Conservation (phyloP, 495 filamentous ascomycete species). For the Penicillium macrosclerotiorum region DNA sequence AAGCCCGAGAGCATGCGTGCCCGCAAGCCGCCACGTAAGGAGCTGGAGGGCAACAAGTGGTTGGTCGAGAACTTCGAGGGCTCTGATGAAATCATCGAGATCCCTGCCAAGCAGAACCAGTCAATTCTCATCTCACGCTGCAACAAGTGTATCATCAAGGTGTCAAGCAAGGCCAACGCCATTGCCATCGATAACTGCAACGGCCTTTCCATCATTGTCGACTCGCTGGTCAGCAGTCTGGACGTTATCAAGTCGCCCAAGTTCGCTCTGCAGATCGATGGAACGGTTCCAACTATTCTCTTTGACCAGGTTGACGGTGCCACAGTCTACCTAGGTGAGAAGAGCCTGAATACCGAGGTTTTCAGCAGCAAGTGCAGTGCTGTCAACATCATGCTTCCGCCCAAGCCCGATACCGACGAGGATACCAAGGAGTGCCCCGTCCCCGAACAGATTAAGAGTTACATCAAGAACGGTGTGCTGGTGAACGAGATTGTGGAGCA, state of each 20-base stretch:
- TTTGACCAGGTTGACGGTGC: conserved; percentile 93
- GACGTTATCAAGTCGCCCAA: conserved; percentile 92
- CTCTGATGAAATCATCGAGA: conserved; percentile 65
- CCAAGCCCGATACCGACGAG: conserved; percentile 53
- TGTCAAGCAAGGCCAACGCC: conserved; percentile 91
- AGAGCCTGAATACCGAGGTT: conserved; percentile 73
- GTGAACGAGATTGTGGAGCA: conserved; percentile 90
- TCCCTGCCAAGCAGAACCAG: conserved; percentile 77
- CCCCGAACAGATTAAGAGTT: conserved; percentile 86
- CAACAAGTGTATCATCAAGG: conserved; percentile 82
- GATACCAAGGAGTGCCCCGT: conserved; percentile 84
- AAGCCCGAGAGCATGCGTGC: conserved; percentile 93
- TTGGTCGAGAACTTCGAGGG: conserved; percentile 90
- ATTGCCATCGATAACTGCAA: conserved; percentile 89
- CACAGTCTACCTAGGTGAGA: conserved; percentile 76
- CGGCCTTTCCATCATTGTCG: conserved; percentile 80
- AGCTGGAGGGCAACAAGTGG: conserved; percentile 96
- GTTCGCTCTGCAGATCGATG: conserved; percentile 87
- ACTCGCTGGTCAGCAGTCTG: conserved; percentile 84
- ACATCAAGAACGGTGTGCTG: conserved; percentile 69
- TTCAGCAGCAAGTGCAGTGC: conserved; percentile 82
- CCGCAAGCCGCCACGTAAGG: conserved; percentile 89
- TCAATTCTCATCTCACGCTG: conserved; percentile 90
- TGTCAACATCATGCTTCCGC: conserved; percentile 81
- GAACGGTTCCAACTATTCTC: conserved; percentile 77